These are phyloP conservation scores for Aspergillus transmontanensis DNA, from an alignment of 2,329 filamentous ascomycete species.

Conservation along the genomic window DNA sequence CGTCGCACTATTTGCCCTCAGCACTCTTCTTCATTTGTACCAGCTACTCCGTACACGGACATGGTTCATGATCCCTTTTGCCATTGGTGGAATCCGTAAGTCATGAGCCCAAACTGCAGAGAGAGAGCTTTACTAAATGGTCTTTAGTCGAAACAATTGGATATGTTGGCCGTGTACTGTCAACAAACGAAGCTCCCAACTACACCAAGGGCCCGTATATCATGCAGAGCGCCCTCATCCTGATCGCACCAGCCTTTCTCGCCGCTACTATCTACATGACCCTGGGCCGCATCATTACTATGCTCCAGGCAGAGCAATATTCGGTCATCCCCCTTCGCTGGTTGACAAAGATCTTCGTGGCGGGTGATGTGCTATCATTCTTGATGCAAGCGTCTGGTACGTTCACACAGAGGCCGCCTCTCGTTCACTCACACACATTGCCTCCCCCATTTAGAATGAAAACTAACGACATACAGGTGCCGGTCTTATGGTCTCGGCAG, in stretches of 20 bases:
- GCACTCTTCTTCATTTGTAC: constrained; percentile 26
- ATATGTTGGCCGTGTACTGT: constrained; percentile 54
- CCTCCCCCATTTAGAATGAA: not conserved
- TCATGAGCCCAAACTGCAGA: not conserved
- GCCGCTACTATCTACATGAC: constrained; percentile 34
- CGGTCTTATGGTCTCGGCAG: constrained; percentile 27
- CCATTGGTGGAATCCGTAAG: constrained; percentile 41
- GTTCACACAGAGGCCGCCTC: not conserved
- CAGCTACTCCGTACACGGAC: constrained; percentile 28
- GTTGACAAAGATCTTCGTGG: constrained; percentile 35
- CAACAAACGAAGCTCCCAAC: constrained; percentile 35
- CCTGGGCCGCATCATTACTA: constrained; percentile 31
- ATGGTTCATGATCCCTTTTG: constrained; percentile 34
- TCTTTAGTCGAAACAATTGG: constrained; percentile 54
- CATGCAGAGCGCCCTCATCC: constrained; percentile 30
- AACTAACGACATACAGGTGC: constrained; percentile 22
- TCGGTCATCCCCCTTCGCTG: constrained; percentile 25
- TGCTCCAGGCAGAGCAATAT: constrained; percentile 27
- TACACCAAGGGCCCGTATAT: constrained; percentile 31
- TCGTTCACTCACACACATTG: too few relatives aligned
- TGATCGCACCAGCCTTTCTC: constrained; percentile 33
- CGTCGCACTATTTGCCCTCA: constrained; percentile 25
- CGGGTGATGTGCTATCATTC: constrained; percentile 36
- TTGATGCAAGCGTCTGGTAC: constrained; percentile 35
- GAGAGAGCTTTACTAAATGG: not conserved